These are phyloP conservation scores for Penicillium crystallinum DNA, from an alignment of 495 filamentous ascomycete species.

Conservation along the genomic window DNA sequence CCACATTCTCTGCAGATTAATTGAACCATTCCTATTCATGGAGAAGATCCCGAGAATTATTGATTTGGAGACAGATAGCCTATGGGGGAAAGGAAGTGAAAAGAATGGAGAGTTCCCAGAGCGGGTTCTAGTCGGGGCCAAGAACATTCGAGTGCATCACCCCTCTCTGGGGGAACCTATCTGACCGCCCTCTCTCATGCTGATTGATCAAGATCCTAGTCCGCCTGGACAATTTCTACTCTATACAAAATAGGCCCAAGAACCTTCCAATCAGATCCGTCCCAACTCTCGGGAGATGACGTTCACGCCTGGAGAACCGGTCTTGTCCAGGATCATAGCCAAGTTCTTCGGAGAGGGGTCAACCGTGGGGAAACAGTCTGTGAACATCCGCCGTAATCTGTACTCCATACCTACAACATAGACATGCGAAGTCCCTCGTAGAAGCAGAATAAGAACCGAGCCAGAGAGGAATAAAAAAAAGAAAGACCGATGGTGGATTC, in stretches of 20 bases:
- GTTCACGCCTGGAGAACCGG: conserved; percentile 5
- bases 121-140: conserved; percentile 8
- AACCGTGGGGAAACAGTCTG: no score
- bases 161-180: conserved; percentile 1
- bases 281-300: background rate
- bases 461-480: background rate
- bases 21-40: conserved; percentile 23
- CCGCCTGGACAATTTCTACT: background rate
- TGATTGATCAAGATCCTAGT: conserved; percentile 1
- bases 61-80: conserved; percentile 1
- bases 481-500: background rate
- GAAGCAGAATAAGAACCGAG: background rate
- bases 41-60: conserved; percentile 25
- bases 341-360: no score
- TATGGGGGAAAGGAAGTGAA: background rate
- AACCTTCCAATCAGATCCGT: background rate
- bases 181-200: conserved; percentile 4
- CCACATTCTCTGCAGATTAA: conserved; percentile 16
- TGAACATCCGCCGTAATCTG: no score
- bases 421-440: conserved; percentile 16
- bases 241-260: no score
- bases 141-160: conserved; percentile 8
- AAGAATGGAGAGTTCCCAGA: background rate
- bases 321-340: no score
- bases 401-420: no score